phyloP scores from a whole-genome alignment of 306 rosid species.

The Vigna mungo region DNA sequence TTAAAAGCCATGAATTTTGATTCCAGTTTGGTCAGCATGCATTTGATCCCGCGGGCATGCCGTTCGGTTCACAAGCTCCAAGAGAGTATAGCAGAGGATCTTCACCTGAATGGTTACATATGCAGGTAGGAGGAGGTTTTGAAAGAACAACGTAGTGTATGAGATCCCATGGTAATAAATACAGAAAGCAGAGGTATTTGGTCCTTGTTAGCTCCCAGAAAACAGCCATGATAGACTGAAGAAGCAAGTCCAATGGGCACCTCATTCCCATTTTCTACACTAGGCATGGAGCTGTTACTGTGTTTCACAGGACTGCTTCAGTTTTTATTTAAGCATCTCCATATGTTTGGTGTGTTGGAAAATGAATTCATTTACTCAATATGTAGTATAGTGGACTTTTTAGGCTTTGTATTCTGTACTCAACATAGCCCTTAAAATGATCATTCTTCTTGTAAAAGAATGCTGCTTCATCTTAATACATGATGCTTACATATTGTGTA shows the following conservation, averaged over 20 bases:
- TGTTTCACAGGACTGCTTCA: conserved; percentile 45
- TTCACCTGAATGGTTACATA: conserved; percentile 94
- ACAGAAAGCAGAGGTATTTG: conserved; percentile 47
- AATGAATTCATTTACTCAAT: conserved; percentile 61
- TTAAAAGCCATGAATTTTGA: conserved; percentile 40
- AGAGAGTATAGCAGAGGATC: conserved; percentile 79
- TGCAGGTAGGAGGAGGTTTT: conserved; percentile 92
- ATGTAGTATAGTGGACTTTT: conserved; percentile 56
- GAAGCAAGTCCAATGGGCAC: conserved; percentile 50
- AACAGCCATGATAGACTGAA: conserved; percentile 52
- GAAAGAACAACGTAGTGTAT: conserved; percentile 71
- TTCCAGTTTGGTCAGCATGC: conserved; percentile 75
- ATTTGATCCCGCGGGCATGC: conserved; percentile 63
- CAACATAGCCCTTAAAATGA: conserved; percentile 52
- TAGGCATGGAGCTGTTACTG: conserved; percentile 57
- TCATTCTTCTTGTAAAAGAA: conserved; percentile 63
- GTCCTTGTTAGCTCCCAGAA: conserved; percentile 43
- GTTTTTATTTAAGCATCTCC: conserved; percentile 55
- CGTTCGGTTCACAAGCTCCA: conserved; percentile 67
- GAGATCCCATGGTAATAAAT: conserved; percentile 58
- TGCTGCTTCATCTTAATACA: conserved; percentile 57
- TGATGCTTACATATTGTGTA: conserved; percentile 61
- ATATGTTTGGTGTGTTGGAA: conserved; percentile 52
- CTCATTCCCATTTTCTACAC: conserved; percentile 51
- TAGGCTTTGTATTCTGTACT: conserved; percentile 53